Evolutionary conservation across 2,329 filamentous ascomycete species (phyloP).

Genomic region (Harringtonia aguacate): DNA sequence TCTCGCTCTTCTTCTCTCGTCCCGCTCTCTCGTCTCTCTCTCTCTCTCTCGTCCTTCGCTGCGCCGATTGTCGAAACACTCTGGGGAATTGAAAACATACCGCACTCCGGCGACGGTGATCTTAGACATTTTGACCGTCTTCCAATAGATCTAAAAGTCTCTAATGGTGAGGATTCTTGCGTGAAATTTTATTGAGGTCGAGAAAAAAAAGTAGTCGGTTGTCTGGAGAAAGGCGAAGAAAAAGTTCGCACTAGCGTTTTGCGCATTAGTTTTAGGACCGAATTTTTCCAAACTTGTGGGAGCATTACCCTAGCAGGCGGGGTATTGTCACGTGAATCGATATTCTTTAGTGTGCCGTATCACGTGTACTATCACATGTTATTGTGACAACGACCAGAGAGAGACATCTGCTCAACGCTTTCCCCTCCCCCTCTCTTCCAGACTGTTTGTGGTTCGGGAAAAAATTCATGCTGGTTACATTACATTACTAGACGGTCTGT

Average conservation of each 20-base stretch:
- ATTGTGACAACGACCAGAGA: too few relatives aligned
- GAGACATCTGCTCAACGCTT: too few relatives aligned
- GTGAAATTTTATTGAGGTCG: conserved; percentile 3
- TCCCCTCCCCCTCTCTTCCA: too few relatives aligned
- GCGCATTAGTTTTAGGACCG: neutral
- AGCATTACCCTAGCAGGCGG: conserved; percentile 2
- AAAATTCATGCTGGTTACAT: too few relatives aligned
- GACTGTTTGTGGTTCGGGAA: too few relatives aligned
- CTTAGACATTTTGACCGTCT: conserved; percentile 82
- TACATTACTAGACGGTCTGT: too few relatives aligned
- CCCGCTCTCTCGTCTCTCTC: too few relatives aligned
- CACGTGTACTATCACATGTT: too few relatives aligned
- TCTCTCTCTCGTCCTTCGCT: too few relatives aligned
- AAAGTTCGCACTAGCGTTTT: conserved; percentile 1
- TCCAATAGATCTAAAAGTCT: conserved; percentile 22
- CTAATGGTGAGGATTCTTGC: conserved; percentile 19
- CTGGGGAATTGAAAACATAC: conserved; percentile 5
- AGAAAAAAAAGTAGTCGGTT: neutral
- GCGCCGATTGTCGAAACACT: neutral
- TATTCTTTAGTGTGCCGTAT: too few relatives aligned
- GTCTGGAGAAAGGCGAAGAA: neutral
- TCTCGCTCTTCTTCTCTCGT: too few relatives aligned
- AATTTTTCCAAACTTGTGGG: neutral
- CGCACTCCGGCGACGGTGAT: conserved; percentile 25
- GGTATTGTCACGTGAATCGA: neutral